These are phyloP conservation scores for Limonium bicolor DNA, from an alignment of 148 eudicot genomes.

Conservation along the genomic window DNA sequence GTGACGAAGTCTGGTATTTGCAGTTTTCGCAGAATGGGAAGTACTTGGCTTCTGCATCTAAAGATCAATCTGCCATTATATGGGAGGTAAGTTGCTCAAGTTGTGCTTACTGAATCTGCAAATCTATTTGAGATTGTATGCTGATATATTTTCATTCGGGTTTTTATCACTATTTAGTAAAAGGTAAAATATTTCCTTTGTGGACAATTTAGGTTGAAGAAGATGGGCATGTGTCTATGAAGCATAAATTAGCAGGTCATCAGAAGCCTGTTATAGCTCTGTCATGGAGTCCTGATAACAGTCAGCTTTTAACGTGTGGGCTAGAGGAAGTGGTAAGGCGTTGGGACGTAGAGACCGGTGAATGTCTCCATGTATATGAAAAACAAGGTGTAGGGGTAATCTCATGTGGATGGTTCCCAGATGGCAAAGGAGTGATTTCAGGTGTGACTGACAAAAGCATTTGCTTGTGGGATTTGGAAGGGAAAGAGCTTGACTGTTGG, in stretches of 20 bases:
- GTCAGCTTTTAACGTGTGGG: conserved; percentile 75
- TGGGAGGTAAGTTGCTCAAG: conserved; percentile 57
- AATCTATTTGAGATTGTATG: neutral
- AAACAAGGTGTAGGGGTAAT: conserved; percentile 37
- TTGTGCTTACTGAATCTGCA: too few relatives aligned
- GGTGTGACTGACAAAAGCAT: conserved; percentile 67
- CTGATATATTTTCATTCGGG: too few relatives aligned
- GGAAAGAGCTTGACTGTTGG: conserved; percentile 64
- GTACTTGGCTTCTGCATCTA: conserved; percentile 80
- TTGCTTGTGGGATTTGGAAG: conserved; percentile 63
- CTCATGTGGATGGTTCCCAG: conserved; percentile 81
- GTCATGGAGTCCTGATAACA: conserved; percentile 69
- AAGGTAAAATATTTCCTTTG: too few relatives aligned
- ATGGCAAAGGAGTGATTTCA: conserved; percentile 42
- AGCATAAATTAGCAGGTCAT: conserved; percentile 51
- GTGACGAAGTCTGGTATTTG: conserved; percentile 71
- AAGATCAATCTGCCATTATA: conserved; percentile 49
- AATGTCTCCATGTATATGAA: conserved; percentile 57
- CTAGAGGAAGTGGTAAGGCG: conserved; percentile 51
- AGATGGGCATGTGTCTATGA: conserved; percentile 28
- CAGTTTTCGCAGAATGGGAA: conserved; percentile 67
- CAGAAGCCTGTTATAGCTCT: conserved; percentile 48
- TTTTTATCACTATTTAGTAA: too few relatives aligned
- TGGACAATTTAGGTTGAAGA: conserved; percentile 32
- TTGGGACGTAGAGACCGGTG: conserved; percentile 65